Conservation (phyloP, 805 yeast genomes). For the Myxozyma mucilagina region DNA sequence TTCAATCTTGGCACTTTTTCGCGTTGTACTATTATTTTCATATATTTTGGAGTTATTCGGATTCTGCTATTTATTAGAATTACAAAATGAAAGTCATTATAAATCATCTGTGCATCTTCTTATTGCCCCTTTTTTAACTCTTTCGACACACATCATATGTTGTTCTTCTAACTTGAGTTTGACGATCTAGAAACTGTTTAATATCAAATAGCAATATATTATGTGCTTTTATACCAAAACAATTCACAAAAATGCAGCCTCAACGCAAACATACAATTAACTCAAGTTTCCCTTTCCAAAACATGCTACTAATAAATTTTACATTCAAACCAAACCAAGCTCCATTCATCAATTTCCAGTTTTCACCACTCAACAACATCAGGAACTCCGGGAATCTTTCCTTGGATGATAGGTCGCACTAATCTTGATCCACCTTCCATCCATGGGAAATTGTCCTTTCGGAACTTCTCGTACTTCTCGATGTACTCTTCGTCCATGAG, state of each 20-base stretch:
- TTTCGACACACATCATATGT: no score
- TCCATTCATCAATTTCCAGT: not conserved
- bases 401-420: constrained; percentile 26
- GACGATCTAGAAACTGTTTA: no score
- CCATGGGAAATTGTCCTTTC: constrained; percentile 84
- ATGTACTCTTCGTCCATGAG: constrained; percentile 84
- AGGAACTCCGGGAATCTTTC: constrained; percentile 31
- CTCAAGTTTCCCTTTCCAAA: no score
- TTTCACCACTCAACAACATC: constrained; percentile 31
- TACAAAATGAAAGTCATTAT: no score
- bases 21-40: not conserved
- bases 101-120: no score
- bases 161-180: no score
- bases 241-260: no score
- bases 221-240: no score
- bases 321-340: not conserved
- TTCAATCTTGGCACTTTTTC: not conserved
- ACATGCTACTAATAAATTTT: not conserved
- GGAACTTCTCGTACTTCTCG: constrained; percentile 66
- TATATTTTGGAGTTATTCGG: not conserved
- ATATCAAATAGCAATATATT: no score
- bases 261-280: no score
- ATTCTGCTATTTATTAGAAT: not conserved
- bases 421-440: constrained; percentile 41
- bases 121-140: no score